Base-by-base conservation (phyloP, 1,284 basidiomycete species). In the Exobasidium rhododendri region DNA sequence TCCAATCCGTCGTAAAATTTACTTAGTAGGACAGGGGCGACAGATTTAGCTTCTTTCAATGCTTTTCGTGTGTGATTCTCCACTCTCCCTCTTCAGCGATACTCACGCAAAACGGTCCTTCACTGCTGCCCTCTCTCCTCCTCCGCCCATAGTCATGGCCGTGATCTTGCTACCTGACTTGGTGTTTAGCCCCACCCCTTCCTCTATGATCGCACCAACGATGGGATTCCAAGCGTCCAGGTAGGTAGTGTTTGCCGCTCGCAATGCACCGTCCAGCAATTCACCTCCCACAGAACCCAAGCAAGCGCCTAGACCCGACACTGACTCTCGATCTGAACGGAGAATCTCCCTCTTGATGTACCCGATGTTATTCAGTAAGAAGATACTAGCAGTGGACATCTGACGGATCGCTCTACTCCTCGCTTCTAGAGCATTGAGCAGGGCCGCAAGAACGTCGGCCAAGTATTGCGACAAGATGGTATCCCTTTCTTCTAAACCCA, bases 211-310 rank as follows among this genome's bases (percentile, higher is more conserved):
- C 1, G 75, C 66, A n/a, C 67, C 55, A 4, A 75, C 67, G 10
- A 75, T 67, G 7, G 71, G 66, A 1, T 64, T 63, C 75, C 75
- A 77, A 1, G 75, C 73, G 46, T 77, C 75, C 22, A 76, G 65
- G 49, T 77, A 77, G 11, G 66, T 60, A 30, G 64, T 68, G 28
- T 69, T 68, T 20, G 74, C 74, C 30, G 69, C 62, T 4, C 73
- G 61, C 43, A 77, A 40, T 1, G 73, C 72, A 13, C 63, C 65
- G 2, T 43, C 47, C 0, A 74, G 63, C n/a, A 73, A 54, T 10
- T 76, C 69, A 4, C 73, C 65, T 35, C 69, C 75, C 56, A 69
- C 58, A 58, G 64, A 64, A 2, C 72, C 69, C 10, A 75, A 60
- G 49, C 67, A 67, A 13, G 61, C 65, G 24, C 58, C 56, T 14